A percentile compares a stretch with the other conserved stretches of the same genome.
phyloP scores from a whole-genome alignment of 1,284 basidiomycete genomes.

The Rhodotorula sp. region DNA sequence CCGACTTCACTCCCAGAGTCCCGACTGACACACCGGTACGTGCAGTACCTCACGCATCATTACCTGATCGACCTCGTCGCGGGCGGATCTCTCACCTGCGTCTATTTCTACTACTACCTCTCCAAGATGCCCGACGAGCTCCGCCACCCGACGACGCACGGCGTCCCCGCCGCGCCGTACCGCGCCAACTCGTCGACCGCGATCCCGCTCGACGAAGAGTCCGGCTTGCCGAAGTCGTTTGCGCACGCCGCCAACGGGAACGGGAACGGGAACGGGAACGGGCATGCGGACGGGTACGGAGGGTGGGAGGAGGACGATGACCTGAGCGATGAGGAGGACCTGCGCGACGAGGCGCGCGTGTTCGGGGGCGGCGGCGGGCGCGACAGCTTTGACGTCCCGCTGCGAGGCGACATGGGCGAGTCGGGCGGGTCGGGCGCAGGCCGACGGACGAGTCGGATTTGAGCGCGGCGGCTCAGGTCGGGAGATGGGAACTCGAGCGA shows the following conservation, averaged over 20 bases:
- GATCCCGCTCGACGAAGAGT: conserved; percentile 38
- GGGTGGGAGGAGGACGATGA: conserved; percentile 39
- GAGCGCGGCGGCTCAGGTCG: background rate
- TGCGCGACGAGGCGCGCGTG: conserved; percentile 6
- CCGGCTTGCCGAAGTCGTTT: conserved; percentile 24
- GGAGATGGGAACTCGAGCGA: background rate
- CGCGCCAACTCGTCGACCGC: conserved; percentile 12
- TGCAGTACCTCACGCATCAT: conserved; percentile 78
- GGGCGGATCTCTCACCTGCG: conserved; percentile 84
- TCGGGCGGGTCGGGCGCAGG: background rate
- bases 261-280: conserved; percentile 1
- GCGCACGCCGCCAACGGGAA: conserved; percentile 20
- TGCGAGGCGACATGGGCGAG: conserved; percentile 6
- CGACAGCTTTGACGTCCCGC: conserved; percentile 16
- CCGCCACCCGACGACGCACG: conserved; percentile 28
- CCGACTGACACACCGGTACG: background rate
- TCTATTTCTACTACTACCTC: conserved; percentile 78
- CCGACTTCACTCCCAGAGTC: conserved; percentile 22
- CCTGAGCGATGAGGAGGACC: background rate
- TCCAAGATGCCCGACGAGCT: conserved; percentile 39
- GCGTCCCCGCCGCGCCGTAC: conserved; percentile 15
- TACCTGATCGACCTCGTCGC: conserved; percentile 96
- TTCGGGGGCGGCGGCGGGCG: background rate
- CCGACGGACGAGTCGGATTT: background rate
- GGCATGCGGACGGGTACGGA: conserved; percentile 35